Conservation (phyloP, 2,329 filamentous ascomycete species). For the Ustulina deusta region DNA sequence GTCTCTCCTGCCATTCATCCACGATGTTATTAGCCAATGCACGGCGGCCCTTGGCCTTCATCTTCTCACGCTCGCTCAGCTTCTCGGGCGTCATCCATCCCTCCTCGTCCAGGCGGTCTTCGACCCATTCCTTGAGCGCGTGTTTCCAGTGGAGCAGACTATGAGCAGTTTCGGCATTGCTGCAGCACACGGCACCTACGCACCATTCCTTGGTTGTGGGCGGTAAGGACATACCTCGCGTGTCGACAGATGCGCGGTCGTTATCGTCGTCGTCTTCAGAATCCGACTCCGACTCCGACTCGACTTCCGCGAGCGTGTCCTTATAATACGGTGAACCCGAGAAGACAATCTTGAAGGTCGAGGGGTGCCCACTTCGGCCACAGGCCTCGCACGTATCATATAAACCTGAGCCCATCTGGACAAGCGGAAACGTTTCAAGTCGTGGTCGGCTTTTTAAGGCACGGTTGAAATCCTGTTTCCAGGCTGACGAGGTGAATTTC, state of each 20-base stretch:
- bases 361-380: slow-evolving; percentile 75
- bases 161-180: slow-evolving; percentile 75
- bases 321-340: slow-evolving; percentile 74
- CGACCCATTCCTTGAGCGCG: slow-evolving; percentile 78
- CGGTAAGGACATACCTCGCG: slow-evolving; percentile 54
- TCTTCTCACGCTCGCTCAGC: slow-evolving; percentile 70
- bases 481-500: slow-evolving; percentile 78
- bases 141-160: slow-evolving; percentile 80
- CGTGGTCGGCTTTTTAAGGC: slow-evolving; percentile 74
- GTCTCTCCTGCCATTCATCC: slow-evolving; percentile 70
- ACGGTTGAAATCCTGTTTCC: slow-evolving; percentile 74
- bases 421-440: slow-evolving; percentile 63
- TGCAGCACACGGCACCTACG: slow-evolving; percentile 57
- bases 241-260: slow-evolving; percentile 53
- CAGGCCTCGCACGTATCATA: slow-evolving; percentile 74
- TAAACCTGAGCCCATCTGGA: slow-evolving; percentile 50
- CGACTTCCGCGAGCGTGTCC: slow-evolving; percentile 73
- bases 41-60: slow-evolving; percentile 69
- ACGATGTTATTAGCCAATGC: slow-evolving; percentile 73
- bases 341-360: slow-evolving; percentile 73
- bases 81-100: slow-evolving; percentile 69
- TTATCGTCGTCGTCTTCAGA: slow-evolving; percentile 54
- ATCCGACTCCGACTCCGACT: slow-evolving; percentile 51
- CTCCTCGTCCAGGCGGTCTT: slow-evolving; percentile 68
- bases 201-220: slow-evolving; percentile 56